A percentile compares a stretch with the other conserved stretches of the same genome.
Evolutionary conservation across 2,329 filamentous ascomycete species (phyloP).

Genomic region (Talaromyces sp.): DNA sequence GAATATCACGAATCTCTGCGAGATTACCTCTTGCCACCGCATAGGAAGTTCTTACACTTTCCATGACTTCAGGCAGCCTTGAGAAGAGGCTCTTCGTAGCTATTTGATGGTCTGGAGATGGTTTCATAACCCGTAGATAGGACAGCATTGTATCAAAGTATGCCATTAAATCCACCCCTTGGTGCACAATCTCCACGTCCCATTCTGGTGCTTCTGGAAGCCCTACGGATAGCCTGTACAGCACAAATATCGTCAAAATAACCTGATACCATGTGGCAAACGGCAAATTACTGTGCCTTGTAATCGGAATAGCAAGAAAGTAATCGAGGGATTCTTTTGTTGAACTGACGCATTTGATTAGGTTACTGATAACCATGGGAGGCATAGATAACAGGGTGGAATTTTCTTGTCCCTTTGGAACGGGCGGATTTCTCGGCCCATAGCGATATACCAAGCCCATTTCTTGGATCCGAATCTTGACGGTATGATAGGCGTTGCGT

Average conservation of each 20-base stretch:
- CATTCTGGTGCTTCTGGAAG: slow-evolving; percentile 18
- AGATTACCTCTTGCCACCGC: slow-evolving; percentile 15
- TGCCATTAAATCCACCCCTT: slow-evolving; percentile 16
- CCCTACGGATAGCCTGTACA: slow-evolving; percentile 18
- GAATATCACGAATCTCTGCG: slow-evolving; percentile 3
- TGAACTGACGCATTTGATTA: slow-evolving; percentile 18
- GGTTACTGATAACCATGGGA: slow-evolving; percentile 17
- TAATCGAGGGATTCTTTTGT: slow-evolving; percentile 17
- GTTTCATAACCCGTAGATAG: slow-evolving; percentile 14
- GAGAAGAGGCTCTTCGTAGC: slow-evolving; percentile 20
- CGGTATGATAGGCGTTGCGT: slow-evolving; percentile 16
- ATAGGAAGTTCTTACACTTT: slow-evolving; percentile 20
- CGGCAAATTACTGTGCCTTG: slow-evolving; percentile 15
- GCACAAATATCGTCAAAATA: slow-evolving; percentile 19
- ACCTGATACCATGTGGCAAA: slow-evolving; percentile 20
- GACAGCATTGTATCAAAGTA: slow-evolving; percentile 16
- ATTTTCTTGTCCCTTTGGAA: slow-evolving; percentile 9
- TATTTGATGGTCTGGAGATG: slow-evolving; percentile 15
- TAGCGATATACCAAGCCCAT: slow-evolving; percentile 20
- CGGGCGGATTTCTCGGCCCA: slow-evolving; percentile 13
- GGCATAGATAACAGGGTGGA: slow-evolving; percentile 15
- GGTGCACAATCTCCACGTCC: slow-evolving; percentile 18
- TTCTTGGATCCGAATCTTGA: slow-evolving; percentile 19
- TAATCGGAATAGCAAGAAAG: slow-evolving; percentile 13
- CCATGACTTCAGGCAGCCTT: slow-evolving; percentile 19